Conservation (phyloP, 768 basidiomycete species). For the Termitomyces heimii region DNA sequence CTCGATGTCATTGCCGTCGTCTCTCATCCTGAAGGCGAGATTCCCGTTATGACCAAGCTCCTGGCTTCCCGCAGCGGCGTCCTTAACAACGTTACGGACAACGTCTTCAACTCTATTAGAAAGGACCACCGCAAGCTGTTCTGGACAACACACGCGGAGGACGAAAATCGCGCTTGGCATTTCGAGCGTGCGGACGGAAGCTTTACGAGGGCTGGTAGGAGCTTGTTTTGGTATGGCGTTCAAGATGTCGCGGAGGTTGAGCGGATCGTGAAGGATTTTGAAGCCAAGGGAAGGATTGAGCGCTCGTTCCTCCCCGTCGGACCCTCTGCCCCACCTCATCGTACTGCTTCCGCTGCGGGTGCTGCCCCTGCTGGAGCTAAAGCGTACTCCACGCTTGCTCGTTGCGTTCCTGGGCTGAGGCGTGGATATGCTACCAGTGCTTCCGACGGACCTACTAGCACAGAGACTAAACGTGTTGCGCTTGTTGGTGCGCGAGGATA, state of each 20-base stretch:
- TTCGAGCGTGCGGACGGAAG: slow-evolving; percentile 97
- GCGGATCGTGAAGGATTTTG: slow-evolving; percentile 67
- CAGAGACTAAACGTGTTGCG: slow-evolving; percentile 82
- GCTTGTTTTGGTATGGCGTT: slow-evolving; percentile 97
- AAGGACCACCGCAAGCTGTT: slow-evolving; percentile 92
- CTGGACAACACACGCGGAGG: slow-evolving; percentile 96
- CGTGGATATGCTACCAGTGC: slow-evolving; percentile 81
- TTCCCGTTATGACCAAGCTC: slow-evolving; percentile 90
- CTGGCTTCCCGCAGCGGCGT: slow-evolving; percentile 83
- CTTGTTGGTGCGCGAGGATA: slow-evolving; percentile 95
- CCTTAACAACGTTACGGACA: slow-evolving; percentile 93
- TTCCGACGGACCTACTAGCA: slow-evolving; percentile 28
- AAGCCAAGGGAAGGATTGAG: slow-evolving; percentile 77
- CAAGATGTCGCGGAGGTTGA: slow-evolving; percentile 91
- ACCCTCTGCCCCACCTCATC: slow-evolving; percentile 58
- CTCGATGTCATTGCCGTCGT: slow-evolving; percentile 94
- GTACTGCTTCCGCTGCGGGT: slow-evolving; percentile 18
- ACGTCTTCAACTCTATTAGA: slow-evolving; percentile 94
- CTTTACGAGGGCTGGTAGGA: slow-evolving; percentile 91
- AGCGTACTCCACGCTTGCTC: slow-evolving; percentile 54
- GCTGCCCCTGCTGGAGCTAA: slow-evolving; percentile 35
- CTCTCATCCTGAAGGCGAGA: slow-evolving; percentile 83
- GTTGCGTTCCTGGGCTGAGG: slow-evolving; percentile 42
- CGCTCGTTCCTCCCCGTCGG: slow-evolving; percentile 88
- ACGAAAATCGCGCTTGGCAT: slow-evolving; percentile 97